These are phyloP conservation scores for Hippophae gyantsensis DNA, from an alignment of 306 rosid species.

Conservation along the genomic window DNA sequence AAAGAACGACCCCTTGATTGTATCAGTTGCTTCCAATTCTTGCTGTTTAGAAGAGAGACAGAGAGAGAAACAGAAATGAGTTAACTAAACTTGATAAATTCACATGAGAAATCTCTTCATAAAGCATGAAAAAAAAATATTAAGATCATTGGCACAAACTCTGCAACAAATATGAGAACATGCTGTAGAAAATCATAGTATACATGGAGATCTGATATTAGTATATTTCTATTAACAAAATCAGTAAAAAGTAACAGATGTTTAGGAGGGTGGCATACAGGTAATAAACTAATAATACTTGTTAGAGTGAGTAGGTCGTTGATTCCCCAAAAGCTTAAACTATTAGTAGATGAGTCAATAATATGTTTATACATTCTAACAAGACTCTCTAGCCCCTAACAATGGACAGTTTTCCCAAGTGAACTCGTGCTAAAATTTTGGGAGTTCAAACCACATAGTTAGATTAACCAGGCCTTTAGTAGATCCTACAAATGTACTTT, in stretches of 20 bases:
- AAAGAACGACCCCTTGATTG: conserved; percentile 94
- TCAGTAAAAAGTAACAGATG: background rate
- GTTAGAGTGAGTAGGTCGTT: no score
- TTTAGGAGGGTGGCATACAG: background rate
- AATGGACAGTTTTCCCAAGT: background rate
- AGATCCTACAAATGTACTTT: background rate
- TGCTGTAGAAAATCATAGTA: background rate
- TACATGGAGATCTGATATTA: background rate
- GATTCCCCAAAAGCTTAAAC: no score
- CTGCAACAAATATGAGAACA: background rate
- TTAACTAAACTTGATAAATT: conserved; percentile 1
- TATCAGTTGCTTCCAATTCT: conserved; percentile 76
- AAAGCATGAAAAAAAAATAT: background rate
- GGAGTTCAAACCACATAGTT: background rate
- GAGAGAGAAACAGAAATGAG: conserved; percentile 12
- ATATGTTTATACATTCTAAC: background rate
- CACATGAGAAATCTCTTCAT: background rate
- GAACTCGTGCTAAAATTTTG: background rate
- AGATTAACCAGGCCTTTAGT: background rate
- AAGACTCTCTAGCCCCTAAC: background rate
- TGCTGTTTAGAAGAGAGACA: conserved; percentile 36
- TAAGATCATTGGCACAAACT: background rate
- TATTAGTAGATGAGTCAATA: background rate
- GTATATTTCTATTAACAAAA: background rate
- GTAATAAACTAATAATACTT: background rate